phyloP scores from a whole-genome alignment of 2,329 filamentous ascomycete species.

The Ramularia endophylla region DNA sequence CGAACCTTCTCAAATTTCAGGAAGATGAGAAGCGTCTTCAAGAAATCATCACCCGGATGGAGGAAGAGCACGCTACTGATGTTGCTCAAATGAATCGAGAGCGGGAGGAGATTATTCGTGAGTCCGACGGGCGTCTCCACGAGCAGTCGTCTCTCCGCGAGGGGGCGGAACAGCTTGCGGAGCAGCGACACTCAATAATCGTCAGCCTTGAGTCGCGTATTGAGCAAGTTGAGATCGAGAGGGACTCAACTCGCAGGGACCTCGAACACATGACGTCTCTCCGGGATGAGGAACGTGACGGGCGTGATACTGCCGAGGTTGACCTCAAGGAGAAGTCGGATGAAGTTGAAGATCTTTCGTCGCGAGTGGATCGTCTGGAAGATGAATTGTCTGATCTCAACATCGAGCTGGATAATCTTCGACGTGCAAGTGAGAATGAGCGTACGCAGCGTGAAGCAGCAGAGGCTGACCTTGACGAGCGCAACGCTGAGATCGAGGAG shows the following conservation, averaged over 20 bases:
- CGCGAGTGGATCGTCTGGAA: conserved; percentile 31
- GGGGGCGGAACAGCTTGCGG: conserved; percentile 34
- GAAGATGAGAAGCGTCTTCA: conserved; percentile 35
- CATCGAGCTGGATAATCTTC: conserved; percentile 33
- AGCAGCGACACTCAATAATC: conserved; percentile 35
- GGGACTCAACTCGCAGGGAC: conserved; percentile 29
- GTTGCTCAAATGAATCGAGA: conserved; percentile 36
- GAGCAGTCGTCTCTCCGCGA: conserved; percentile 34
- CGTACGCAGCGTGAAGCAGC: conserved; percentile 39
- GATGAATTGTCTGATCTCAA: conserved; percentile 26
- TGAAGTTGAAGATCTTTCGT: conserved; percentile 34
- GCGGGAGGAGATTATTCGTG: conserved; percentile 31
- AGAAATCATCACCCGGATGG: conserved; percentile 34
- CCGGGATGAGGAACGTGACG: conserved; percentile 29
- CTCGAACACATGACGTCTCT: conserved; percentile 31
- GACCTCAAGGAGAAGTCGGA: conserved; percentile 34
- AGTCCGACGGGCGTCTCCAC: conserved; percentile 34
- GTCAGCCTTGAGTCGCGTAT: conserved; percentile 36
- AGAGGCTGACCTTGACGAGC: conserved; percentile 38
- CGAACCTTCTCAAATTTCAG: conserved; percentile 36
- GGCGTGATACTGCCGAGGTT: conserved; percentile 31
- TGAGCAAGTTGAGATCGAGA: conserved; percentile 32
- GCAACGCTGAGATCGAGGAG: conserved; percentile 36
- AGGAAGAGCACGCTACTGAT: conserved; percentile 33
- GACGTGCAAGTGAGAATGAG: conserved; percentile 35